phyloP scores from a whole-genome alignment of 106 monocot species.

The Posidonia australis region DNA sequence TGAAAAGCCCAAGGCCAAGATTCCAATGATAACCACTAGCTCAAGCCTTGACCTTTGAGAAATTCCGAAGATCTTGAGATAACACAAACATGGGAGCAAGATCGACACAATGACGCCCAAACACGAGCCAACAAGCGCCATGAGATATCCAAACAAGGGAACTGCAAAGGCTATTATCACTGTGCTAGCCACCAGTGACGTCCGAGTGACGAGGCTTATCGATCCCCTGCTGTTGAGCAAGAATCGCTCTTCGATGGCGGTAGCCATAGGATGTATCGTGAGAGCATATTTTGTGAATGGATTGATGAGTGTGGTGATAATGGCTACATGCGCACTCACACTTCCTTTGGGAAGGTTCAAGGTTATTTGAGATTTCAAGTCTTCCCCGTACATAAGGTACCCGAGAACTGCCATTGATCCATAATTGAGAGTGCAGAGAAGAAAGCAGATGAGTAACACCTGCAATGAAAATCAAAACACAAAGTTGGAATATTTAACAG shows the following conservation, averaged over 20 bases:
- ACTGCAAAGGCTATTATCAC: constrained; percentile 12
- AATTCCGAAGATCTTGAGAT: constrained; percentile 14
- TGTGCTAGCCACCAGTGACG: constrained; percentile 14
- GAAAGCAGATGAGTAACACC: constrained; percentile 12
- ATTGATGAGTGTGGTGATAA: constrained; percentile 25
- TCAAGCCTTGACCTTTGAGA: not conserved
- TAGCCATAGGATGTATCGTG: constrained; percentile 17
- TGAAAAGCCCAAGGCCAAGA: not conserved
- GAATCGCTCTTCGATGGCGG: constrained; percentile 23
- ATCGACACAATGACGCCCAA: constrained; percentile 10
- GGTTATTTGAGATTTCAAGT: constrained; percentile 24
- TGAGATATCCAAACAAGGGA: constrained; percentile 19
- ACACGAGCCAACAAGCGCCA: constrained; percentile 21
- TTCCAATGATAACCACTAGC: not conserved
- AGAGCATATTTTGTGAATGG: constrained; percentile 26
- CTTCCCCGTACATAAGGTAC: constrained; percentile 31
- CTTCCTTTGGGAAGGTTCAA: constrained; percentile 20
- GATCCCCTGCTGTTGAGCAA: constrained; percentile 1
- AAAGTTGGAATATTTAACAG: too few species aligned
- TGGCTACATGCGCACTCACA: constrained; percentile 10
- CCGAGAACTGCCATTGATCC: constrained; percentile 33
- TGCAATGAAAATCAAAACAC: too few species aligned
- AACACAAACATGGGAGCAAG: constrained; percentile 16
- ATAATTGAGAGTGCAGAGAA: constrained; percentile 29
- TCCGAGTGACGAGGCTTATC: constrained; percentile 3